These are phyloP conservation scores for Fragaria vesca DNA, from an alignment of 306 rosid species.

Conservation along the genomic window DNA sequence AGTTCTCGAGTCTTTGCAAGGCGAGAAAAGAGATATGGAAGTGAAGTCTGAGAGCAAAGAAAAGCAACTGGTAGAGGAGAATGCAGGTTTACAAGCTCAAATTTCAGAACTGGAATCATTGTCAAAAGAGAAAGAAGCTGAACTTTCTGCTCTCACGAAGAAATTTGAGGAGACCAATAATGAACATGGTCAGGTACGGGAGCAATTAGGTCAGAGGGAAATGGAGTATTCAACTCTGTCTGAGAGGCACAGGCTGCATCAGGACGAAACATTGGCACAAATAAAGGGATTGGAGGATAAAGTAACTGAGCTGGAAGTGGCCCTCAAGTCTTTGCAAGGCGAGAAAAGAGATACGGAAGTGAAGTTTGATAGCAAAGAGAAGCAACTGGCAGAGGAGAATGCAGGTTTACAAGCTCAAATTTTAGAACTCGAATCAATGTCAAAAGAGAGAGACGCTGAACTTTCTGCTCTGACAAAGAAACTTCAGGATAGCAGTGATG, in stretches of 20 bases:
- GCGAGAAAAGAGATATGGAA: constrained; percentile 46
- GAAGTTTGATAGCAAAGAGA: constrained; percentile 41
- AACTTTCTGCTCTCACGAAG: constrained; percentile 40
- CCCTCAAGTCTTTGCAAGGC: constrained; percentile 40
- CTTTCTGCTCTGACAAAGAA: constrained; percentile 43
- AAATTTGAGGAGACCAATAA: constrained; percentile 36
- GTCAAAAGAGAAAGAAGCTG: constrained; percentile 51
- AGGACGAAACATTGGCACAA: constrained; percentile 41
- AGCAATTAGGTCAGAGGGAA: constrained; percentile 48
- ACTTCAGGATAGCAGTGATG: constrained; percentile 51
- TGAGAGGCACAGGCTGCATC: constrained; percentile 48
- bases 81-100: constrained; percentile 37
- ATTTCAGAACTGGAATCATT: constrained; percentile 48
- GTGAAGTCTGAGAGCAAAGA: constrained; percentile 42
- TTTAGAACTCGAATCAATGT: constrained; percentile 48
- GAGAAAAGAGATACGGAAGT: constrained; percentile 47
- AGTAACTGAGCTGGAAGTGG: constrained; percentile 40
- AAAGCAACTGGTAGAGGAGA: constrained; percentile 49
- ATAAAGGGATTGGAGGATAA: constrained; percentile 44
- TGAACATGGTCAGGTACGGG: constrained; percentile 42
- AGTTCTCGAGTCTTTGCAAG: constrained; percentile 50
- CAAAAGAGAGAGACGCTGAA: constrained; percentile 54
- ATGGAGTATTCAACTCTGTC: constrained; percentile 48
- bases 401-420: constrained; percentile 42
- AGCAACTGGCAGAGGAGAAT: constrained; percentile 49